Evolutionary conservation across 208 protist genomes (phyloP).

Genomic region (Trypanosoma theileri): DNA sequence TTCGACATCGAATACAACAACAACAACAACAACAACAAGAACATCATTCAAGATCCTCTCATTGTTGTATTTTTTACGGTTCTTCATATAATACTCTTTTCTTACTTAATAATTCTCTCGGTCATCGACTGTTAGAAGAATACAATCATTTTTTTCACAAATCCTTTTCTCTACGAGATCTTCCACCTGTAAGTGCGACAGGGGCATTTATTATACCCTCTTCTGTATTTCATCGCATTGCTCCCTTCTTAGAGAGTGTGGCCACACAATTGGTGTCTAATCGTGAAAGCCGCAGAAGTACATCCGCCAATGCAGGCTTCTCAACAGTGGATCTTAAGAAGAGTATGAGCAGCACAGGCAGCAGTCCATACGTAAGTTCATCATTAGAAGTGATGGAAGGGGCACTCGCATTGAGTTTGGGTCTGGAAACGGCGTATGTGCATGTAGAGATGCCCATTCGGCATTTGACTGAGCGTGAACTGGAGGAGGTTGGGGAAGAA

Average conservation of each 20-base stretch:
- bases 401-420: conserved; percentile 23
- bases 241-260: conserved; percentile 17
- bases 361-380: neutral
- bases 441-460: conserved; percentile 26
- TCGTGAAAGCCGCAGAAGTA: neutral
- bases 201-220: conserved; percentile 21
- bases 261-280: neutral
- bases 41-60: neutral
- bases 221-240: conserved; percentile 13
- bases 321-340: neutral
- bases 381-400: conserved; percentile 19
- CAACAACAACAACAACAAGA: no score
- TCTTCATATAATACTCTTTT: conserved; percentile 18
- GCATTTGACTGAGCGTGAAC: conserved; percentile 14
- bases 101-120: conserved; percentile 24
- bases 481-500: conserved; percentile 10
- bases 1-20: conserved; percentile 14
- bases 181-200: conserved; percentile 12
- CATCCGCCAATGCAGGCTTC: no score
- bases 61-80: conserved; percentile 34
- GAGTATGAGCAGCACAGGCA: neutral
- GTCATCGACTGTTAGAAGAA: conserved; percentile 12
- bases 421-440: conserved; percentile 22
- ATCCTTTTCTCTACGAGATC: conserved; percentile 10
- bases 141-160: conserved; percentile 25